phyloP scores from a whole-genome alignment of 1,284 basidiomycete species.

The Cryptococcus hybrid region DNA sequence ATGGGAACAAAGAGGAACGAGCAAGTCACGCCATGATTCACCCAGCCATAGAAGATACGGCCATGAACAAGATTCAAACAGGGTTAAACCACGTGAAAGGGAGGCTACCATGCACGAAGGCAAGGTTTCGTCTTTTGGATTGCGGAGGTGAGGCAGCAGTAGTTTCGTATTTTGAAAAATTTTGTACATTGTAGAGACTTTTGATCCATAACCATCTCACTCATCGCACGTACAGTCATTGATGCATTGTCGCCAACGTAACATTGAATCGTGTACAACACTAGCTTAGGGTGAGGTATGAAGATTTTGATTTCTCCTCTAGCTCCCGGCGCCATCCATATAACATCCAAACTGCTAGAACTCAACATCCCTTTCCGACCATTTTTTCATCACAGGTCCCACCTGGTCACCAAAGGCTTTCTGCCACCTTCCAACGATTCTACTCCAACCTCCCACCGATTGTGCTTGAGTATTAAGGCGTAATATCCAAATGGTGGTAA shows the following conservation, averaged over 20 bases:
- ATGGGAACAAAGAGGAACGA: too few species aligned
- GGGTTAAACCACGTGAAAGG: too few species aligned
- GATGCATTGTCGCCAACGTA: too few species aligned
- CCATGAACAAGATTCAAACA: too few species aligned
- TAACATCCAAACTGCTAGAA: background rate
- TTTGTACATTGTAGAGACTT: background rate
- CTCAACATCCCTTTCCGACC: background rate
- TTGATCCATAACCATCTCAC: background rate
- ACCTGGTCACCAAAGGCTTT: background rate
- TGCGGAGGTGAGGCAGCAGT: too few species aligned
- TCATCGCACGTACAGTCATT: background rate
- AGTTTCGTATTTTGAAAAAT: too few species aligned
- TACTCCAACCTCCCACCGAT: conserved; percentile 10
- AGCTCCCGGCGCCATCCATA: background rate
- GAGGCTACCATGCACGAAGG: too few species aligned
- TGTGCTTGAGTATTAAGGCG: conserved; percentile 8
- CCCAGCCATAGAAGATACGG: too few species aligned
- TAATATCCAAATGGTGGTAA: conserved; percentile 22
- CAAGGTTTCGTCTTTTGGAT: too few species aligned
- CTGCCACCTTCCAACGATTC: background rate
- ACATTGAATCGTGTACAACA: background rate
- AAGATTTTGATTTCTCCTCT: background rate
- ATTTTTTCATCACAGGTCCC: background rate
- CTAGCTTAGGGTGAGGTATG: background rate
- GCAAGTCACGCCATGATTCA: too few species aligned